phyloP scores from a whole-genome alignment of 2,329 filamentous ascomycete species.

The Plenodomus biglobosus region DNA sequence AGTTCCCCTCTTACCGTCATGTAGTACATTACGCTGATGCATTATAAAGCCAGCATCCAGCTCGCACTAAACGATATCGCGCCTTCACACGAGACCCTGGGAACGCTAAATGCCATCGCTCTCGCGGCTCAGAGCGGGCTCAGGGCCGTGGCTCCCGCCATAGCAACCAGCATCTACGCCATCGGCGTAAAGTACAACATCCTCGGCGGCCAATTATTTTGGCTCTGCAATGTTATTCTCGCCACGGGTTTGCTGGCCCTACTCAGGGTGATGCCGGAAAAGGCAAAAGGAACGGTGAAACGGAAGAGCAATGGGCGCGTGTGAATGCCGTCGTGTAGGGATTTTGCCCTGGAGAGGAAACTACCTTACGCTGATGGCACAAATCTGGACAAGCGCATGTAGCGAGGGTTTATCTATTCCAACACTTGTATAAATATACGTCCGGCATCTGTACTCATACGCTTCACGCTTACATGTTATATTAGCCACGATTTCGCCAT shows the following conservation, averaged over 20 bases:
- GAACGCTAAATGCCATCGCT: conserved; percentile 70
- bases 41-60: conserved; percentile 59
- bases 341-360: too few relatives aligned
- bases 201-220: conserved; percentile 65
- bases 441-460: too few relatives aligned
- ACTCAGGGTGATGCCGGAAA: conserved; percentile 27
- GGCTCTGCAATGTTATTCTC: conserved; percentile 56
- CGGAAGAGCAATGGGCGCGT: background rate
- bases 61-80: conserved; percentile 74
- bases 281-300: conserved; percentile 20
- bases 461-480: too few relatives aligned
- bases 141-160: conserved; percentile 65
- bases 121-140: conserved; percentile 64
- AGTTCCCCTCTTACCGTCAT: too few relatives aligned
- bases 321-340: background rate
- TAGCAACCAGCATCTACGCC: conserved; percentile 69
- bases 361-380: too few relatives aligned
- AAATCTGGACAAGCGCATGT: too few relatives aligned
- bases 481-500: too few relatives aligned
- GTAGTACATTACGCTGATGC: conserved; percentile 1
- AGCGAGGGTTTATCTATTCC: too few relatives aligned
- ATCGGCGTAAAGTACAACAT: conserved; percentile 64
- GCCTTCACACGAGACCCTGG: conserved; percentile 64
- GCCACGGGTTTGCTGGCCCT: conserved; percentile 19
- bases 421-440: too few relatives aligned